Conservation (phyloP, 2,329 filamentous ascomycete genomes). For the Septoria linicola region DNA sequence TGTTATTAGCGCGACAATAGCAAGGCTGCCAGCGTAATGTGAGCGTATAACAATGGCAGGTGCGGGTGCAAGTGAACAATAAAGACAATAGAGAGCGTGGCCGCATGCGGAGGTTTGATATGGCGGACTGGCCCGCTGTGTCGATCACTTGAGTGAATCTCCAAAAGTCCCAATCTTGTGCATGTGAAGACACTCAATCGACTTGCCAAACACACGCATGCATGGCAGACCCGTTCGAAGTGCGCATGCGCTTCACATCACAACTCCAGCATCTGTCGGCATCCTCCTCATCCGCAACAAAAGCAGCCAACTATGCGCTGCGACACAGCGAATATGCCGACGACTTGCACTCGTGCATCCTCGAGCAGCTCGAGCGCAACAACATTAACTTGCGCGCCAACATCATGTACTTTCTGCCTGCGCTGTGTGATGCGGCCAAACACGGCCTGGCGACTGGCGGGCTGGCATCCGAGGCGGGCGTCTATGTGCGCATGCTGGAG, state of each 20-base stretch:
- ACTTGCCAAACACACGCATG: too few species aligned
- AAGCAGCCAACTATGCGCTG: constrained; percentile 91
- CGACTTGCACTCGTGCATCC: constrained; percentile 93
- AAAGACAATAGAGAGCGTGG: too few species aligned
- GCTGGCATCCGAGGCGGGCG: constrained; percentile 33
- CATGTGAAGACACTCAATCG: too few species aligned
- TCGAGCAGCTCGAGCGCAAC: constrained; percentile 90
- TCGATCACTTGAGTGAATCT: too few species aligned
- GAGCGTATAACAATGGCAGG: too few species aligned
- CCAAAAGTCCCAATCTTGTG: too few species aligned
- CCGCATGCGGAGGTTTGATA: too few species aligned
- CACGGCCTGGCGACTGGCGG: constrained; percentile 62
- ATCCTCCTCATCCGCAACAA: constrained; percentile 81
- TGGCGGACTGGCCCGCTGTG: too few species aligned
- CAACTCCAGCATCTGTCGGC: constrained; percentile 90
- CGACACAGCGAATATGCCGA: constrained; percentile 94
- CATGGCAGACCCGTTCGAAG: constrained; percentile 90
- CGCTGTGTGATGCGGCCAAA: constrained; percentile 81
- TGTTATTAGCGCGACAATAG: too few species aligned
- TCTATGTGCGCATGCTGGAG: constrained; percentile 93
- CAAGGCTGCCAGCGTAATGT: too few species aligned
- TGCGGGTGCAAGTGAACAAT: too few species aligned
- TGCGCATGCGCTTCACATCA: constrained; percentile 92
- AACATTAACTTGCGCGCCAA: constrained; percentile 97
- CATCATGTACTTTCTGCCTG: constrained; percentile 98